Base-by-base conservation (phyloP, 495 filamentous ascomycete genomes). In the Aspergillus nidulans region DNA sequence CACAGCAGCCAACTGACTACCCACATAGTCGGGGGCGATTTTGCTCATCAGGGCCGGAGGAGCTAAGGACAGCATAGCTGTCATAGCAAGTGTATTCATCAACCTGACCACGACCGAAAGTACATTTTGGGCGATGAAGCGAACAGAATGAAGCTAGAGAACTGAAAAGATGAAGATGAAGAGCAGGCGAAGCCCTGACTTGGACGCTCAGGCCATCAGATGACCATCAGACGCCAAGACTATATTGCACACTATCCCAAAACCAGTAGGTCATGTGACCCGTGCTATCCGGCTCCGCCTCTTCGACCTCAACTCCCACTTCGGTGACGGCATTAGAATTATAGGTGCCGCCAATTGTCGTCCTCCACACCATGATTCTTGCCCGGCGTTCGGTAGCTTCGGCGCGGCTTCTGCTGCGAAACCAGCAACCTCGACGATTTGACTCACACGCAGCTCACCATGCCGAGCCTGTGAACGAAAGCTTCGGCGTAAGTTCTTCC, bases 401-500 rank as follows among this genome's bases (percentile, higher is more conserved):
- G 49, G 62, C 63, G 64, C 68, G 72, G 67, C 69, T 69, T 57
- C 53, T 74, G 68, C 68, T 76, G 69, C 71, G 68, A 59, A 64
- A 67, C 53, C 74, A 76, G 62, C 68, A 71, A 40, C 71, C 71
- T 36, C 75, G 72, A 49, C 71, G 75, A 56, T 76, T 70, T 57
- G 73, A 62, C 60, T 78, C 75, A 4, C 69, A 74, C 52, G 68
- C 72, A 55, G 69, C 66, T 58, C 64, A 72, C 52, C 72, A 81
- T 63, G 69, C 77, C 53, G 75, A 70, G 52, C 80, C 82, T 40
- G 80, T 80, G 58, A 82, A 80, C 62, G 85, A 88, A 69, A 67
- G 74, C 63, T 71, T 87, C 59, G 84, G 85, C 58, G 85, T 88
- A 80, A 67, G 83, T 76, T 58, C 58, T 60, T 55, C 56, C 56